Percentiles rank a stretch among this genome's conserved stretches.
These are phyloP conservation scores for Lumnitzera racemosa DNA, from an alignment of 345 rosid genomes.

Conservation along the genomic window DNA sequence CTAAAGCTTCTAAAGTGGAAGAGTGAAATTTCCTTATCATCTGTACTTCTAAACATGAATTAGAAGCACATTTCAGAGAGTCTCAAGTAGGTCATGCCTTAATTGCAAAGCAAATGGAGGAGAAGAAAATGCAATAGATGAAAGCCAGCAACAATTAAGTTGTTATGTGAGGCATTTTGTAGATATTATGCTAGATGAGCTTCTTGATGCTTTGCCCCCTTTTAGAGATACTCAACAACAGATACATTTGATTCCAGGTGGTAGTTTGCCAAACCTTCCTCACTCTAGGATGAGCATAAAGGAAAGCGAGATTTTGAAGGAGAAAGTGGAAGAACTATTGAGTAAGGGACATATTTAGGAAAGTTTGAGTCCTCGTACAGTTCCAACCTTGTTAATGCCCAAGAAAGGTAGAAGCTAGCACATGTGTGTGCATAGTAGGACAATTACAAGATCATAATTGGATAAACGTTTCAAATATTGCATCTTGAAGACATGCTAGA, in stretches of 20 bases:
- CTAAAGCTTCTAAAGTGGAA: too few species aligned
- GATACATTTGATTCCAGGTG: neutral
- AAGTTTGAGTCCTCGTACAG: slow-evolving; percentile 1
- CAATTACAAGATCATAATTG: neutral
- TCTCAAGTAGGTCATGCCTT: too few species aligned
- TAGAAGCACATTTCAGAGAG: neutral
- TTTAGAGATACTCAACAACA: neutral
- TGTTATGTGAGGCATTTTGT: neutral
- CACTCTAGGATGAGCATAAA: neutral
- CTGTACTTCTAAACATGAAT: too few species aligned
- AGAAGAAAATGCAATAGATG: too few species aligned
- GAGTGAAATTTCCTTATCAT: too few species aligned
- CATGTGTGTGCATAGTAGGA: neutral
- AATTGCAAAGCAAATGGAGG: too few species aligned
- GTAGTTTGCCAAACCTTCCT: slow-evolving; percentile 1
- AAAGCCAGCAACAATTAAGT: neutral
- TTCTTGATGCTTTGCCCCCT: neutral
- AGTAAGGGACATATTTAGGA: neutral
- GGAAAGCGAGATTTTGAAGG: neutral
- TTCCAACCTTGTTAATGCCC: neutral
- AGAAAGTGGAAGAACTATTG: neutral
- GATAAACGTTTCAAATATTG: neutral
- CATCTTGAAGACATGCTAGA: neutral
- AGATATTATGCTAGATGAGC: too few species aligned
- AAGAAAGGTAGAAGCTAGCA: neutral